These are phyloP conservation scores for Aspergillus sp. DNA, from an alignment of 2,329 filamentous ascomycete genomes.

Conservation along the genomic window DNA sequence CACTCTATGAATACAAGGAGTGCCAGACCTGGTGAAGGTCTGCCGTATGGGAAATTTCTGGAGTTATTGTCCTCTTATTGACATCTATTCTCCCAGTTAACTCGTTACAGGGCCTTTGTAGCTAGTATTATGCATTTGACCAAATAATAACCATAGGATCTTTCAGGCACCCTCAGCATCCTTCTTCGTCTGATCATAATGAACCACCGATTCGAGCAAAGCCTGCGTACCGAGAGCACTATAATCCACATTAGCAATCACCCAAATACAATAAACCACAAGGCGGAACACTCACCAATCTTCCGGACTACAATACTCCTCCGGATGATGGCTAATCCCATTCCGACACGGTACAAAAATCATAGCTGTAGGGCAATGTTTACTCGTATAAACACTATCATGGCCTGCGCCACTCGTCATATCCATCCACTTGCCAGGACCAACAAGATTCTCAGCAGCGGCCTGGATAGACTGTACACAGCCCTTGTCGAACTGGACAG, in stretches of 20 bases:
- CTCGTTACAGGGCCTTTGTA: no score
- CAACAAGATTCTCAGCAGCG: conserved; percentile 49
- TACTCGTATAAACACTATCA: conserved; percentile 52
- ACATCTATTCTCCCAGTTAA: no score
- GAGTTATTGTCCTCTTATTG: no score
- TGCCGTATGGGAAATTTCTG: no score
- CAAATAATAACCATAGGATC: no score
- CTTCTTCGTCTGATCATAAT: conserved; percentile 16
- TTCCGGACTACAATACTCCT: conserved; percentile 50
- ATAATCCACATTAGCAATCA: background rate
- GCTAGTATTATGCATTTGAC: no score
- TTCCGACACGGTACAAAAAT: conserved; percentile 56
- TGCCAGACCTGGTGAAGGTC: no score
- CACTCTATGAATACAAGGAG: no score
- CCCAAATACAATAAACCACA: background rate
- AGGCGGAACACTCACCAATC: conserved; percentile 19
- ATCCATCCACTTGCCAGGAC: conserved; percentile 37
- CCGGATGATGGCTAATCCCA: conserved; percentile 53
- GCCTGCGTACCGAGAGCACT: conserved; percentile 37
- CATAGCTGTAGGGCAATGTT: conserved; percentile 53
- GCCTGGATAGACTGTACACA: conserved; percentile 56
- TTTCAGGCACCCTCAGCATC: background rate
- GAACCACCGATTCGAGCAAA: conserved; percentile 42
- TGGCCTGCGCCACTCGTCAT: conserved; percentile 56
- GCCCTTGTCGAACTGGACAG: conserved; percentile 54